A percentile compares a stretch with the other conserved stretches of the same genome.
Conservation (phyloP, 192 early-diverging fungal species). For the Cetraspora pellucida region DNA sequence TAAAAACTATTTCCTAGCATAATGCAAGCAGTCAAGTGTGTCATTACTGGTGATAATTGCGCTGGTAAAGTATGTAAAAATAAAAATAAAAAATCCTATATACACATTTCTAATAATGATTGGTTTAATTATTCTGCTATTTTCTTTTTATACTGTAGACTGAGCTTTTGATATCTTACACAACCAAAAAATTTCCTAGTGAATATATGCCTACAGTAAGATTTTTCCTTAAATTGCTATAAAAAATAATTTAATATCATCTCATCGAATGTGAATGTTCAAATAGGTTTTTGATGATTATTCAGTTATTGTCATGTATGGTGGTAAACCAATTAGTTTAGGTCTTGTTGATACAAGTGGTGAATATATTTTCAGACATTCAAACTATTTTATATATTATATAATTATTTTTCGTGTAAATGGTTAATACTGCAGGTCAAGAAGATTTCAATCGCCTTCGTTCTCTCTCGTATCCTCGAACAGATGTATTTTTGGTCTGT, state of each 20-base stretch:
- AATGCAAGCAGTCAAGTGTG: slow-evolving; percentile 85
- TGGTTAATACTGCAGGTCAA: slow-evolving; percentile 60
- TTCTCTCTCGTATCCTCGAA: slow-evolving; percentile 92
- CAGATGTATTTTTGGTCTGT: slow-evolving; percentile 94
- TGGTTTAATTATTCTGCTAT: neutral
- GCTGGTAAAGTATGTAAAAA: slow-evolving; percentile 62
- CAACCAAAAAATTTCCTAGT: slow-evolving; percentile 94
- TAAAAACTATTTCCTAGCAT: slow-evolving; percentile 3
- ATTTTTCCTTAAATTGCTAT: slow-evolving; percentile 24
- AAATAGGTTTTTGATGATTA: slow-evolving; percentile 94
- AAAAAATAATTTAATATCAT: neutral
- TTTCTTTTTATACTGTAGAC: slow-evolving; percentile 58
- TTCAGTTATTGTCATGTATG: slow-evolving; percentile 99
- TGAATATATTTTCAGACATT: slow-evolving; percentile 17
- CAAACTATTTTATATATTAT: neutral
- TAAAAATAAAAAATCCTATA: too few relatives aligned
- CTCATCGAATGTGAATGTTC: too few relatives aligned
- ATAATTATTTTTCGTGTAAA: neutral
- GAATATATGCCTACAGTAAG: slow-evolving; percentile 96
- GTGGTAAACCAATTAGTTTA: slow-evolving; percentile 93
- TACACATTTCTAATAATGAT: neutral
- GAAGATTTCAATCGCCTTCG: slow-evolving; percentile 95
- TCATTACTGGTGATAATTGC: slow-evolving; percentile 77
- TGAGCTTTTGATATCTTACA: slow-evolving; percentile 93
- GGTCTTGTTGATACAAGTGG: slow-evolving; percentile 95